phyloP scores from a whole-genome alignment of 306 rosid genomes.

The Canavalia ensiformis region DNA sequence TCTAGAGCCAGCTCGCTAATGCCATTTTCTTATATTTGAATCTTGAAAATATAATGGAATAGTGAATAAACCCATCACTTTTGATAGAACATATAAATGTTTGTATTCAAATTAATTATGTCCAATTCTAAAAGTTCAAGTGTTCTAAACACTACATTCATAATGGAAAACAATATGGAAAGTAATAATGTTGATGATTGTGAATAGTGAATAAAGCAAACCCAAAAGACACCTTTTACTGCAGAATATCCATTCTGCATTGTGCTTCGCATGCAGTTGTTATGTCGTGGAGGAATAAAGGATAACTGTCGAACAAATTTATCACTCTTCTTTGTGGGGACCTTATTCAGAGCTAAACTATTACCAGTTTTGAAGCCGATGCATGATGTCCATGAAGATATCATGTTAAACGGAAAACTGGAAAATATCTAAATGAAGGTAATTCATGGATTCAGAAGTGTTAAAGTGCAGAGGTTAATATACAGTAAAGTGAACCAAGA shows the following conservation, averaged over 20 bases:
- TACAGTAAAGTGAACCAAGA: conserved; percentile 21
- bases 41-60: neutral
- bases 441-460: conserved; percentile 19
- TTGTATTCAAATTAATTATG: neutral
- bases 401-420: conserved; percentile 36
- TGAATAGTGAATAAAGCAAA: conserved; percentile 29
- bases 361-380: conserved; percentile 34
- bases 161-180: conserved; percentile 21
- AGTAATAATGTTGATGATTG: neutral
- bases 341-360: conserved; percentile 29
- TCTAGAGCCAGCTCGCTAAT: neutral
- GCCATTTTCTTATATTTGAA: neutral
- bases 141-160: conserved; percentile 10
- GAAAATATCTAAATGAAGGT: neutral
- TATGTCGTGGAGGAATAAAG: neutral
- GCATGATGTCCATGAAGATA: conserved; percentile 49
- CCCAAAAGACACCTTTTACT: conserved; percentile 39
- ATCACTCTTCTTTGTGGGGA: conserved; percentile 42
- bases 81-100: neutral
- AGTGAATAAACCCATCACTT: neutral
- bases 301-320: neutral
- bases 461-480: conserved; percentile 6
- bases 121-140: neutral
- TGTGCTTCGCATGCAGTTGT: conserved; percentile 24
- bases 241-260: conserved; percentile 16